Percentiles rank a stretch among this genome's conserved stretches.
phyloP scores from a whole-genome alignment of 768 basidiomycete species.

The Dentipellis sp. region DNA sequence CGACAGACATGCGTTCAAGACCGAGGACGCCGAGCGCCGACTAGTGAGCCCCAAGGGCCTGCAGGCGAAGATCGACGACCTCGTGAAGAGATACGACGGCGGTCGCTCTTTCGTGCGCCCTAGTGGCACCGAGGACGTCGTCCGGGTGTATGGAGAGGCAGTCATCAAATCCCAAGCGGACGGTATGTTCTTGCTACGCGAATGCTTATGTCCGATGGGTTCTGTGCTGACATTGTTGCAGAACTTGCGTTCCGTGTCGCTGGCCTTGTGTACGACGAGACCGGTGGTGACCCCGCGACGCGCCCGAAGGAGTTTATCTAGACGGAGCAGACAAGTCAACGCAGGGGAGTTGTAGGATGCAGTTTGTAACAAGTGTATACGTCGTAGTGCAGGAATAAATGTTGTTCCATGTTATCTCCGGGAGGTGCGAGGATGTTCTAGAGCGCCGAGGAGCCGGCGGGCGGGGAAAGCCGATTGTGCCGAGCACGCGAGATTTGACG shows the following conservation, averaged over 20 bases:
- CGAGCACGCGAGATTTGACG: background rate
- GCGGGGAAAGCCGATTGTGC: background rate
- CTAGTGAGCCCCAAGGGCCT: conserved; percentile 73
- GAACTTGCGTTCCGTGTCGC: conserved; percentile 83
- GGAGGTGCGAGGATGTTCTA: no score
- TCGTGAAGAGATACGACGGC: conserved; percentile 66
- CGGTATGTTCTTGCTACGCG: conserved; percentile 49
- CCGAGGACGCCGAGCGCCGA: conserved; percentile 88
- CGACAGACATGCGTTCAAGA: conserved; percentile 77
- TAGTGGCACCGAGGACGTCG: conserved; percentile 97
- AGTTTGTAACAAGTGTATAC: no score
- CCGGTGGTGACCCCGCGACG: conserved; percentile 65
- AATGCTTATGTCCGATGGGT: conserved; percentile 3
- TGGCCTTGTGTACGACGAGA: conserved; percentile 75
- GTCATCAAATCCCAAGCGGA: conserved; percentile 63
- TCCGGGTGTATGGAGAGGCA: conserved; percentile 96
- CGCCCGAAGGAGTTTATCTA: conserved; percentile 77
- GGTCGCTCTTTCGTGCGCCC: conserved; percentile 94
- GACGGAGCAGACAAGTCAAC: background rate
- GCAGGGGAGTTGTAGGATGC: no score
- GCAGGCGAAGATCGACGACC: conserved; percentile 75
- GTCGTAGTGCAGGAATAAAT: no score
- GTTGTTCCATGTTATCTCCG: no score
- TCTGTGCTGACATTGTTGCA: conserved; percentile 19
- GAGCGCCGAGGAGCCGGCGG: no score